Percentiles rank a stretch among this genome's conserved stretches.
Conservation (phyloP, 2,329 filamentous ascomycete genomes). For the Teratosphaeriaceae sp. region DNA sequence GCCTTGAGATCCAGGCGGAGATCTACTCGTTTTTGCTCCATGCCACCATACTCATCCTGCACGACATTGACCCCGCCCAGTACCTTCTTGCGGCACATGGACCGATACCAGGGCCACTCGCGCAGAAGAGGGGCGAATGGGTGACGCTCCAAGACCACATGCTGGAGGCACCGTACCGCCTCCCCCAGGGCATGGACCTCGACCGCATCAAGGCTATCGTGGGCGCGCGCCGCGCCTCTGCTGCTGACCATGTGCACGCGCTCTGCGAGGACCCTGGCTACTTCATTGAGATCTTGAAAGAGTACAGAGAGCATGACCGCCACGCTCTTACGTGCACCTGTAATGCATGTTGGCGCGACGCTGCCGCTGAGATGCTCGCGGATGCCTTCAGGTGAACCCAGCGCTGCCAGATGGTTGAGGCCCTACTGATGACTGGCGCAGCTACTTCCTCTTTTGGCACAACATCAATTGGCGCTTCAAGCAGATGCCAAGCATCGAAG, state of each 20-base stretch:
- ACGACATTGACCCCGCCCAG: constrained; percentile 30
- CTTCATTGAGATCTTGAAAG: constrained; percentile 41
- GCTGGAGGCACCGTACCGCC: constrained; percentile 48
- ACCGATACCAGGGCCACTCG: constrained; percentile 8
- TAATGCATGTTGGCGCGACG: constrained; percentile 11
- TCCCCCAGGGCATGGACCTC: constrained; percentile 44
- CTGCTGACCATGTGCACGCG: constrained; percentile 49
- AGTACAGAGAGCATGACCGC: constrained; percentile 42
- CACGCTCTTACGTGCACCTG: constrained; percentile 16
- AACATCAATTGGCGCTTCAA: constrained; percentile 11
- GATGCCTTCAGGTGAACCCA: constrained; percentile 17
- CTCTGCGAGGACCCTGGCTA: constrained; percentile 55
- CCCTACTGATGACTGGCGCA: too few species aligned
- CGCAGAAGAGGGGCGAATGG: constrained; percentile 6
- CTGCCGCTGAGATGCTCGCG: constrained; percentile 12
- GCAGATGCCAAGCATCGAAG: constrained; percentile 14
- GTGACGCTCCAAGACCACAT: constrained; percentile 19
- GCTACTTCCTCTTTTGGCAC: constrained; percentile 15
- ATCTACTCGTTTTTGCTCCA: constrained; percentile 40
- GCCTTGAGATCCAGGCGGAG: constrained; percentile 3
- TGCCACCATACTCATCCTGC: constrained; percentile 43
- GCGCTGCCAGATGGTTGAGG: too few species aligned
- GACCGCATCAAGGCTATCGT: constrained; percentile 40
- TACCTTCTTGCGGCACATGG: constrained; percentile 12
- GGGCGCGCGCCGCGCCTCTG: constrained; percentile 33